These are phyloP conservation scores for Malassezia slooffiae DNA, from an alignment of 1,284 basidiomycete species.

Conservation along the genomic window DNA sequence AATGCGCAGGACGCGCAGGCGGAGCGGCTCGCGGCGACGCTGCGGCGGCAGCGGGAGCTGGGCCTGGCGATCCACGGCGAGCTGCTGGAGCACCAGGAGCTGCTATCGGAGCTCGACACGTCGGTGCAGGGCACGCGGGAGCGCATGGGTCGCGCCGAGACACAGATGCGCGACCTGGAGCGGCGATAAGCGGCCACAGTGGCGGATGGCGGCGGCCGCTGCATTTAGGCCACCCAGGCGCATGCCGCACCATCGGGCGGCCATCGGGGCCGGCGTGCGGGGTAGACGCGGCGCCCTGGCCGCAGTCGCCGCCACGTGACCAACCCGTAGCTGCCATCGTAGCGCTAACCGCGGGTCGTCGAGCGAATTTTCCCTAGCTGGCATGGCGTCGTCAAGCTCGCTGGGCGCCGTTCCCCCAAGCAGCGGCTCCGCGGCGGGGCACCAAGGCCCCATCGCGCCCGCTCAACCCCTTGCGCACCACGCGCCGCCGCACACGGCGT, in stretches of 20 bases:
- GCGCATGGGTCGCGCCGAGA: slow-evolving; percentile 68
- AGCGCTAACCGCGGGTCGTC: too few species aligned
- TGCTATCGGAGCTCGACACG: slow-evolving; percentile 65
- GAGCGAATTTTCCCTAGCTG: too few species aligned
- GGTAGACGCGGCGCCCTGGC: too few species aligned
- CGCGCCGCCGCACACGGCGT: slow-evolving; percentile 1
- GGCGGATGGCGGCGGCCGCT: too few species aligned
- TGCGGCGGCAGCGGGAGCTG: slow-evolving; percentile 73
- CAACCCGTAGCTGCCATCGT: too few species aligned
- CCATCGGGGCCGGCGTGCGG: too few species aligned
- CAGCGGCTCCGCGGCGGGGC: background rate
- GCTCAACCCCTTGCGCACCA: slow-evolving; percentile 9
- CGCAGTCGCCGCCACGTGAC: too few species aligned
- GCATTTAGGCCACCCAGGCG: too few species aligned
- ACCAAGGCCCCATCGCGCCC: background rate
- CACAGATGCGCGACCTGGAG: slow-evolving; percentile 55
- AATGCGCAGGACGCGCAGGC: slow-evolving; percentile 73
- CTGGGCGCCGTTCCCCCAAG: slow-evolving; percentile 9
- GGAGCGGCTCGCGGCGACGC: slow-evolving; percentile 63
- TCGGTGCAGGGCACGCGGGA: slow-evolving; percentile 64
- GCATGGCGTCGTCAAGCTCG: slow-evolving; percentile 13
- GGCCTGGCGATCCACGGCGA: slow-evolving; percentile 79
- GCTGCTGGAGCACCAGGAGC: slow-evolving; percentile 70
- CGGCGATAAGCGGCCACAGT: too few species aligned
- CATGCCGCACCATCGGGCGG: too few species aligned